phyloP scores from a whole-genome alignment of 495 filamentous ascomycete genomes.

The Cairneyella variabilis region DNA sequence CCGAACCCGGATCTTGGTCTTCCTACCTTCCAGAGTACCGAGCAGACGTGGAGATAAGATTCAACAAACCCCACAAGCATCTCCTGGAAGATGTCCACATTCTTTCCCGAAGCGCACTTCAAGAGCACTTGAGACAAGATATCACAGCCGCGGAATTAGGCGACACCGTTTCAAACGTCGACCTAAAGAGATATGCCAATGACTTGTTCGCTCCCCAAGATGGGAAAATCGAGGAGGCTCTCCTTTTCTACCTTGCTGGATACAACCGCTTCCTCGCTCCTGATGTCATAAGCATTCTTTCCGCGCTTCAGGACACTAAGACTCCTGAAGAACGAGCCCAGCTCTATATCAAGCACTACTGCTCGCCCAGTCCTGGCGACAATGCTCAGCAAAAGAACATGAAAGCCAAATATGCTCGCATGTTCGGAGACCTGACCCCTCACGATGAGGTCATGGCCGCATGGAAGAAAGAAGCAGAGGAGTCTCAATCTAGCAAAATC shows the following conservation, averaged over 20 bases:
- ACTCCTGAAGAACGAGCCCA: constrained; percentile 19
- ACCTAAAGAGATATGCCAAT: not conserved
- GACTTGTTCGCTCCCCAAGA: not conserved
- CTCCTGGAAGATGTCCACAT: constrained; percentile 24
- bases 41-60: constrained; percentile 21
- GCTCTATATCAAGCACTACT: constrained; percentile 23
- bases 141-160: constrained; percentile 14
- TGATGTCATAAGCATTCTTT: constrained; percentile 6
- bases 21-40: constrained; percentile 12
- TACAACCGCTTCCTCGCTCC: constrained; percentile 1
- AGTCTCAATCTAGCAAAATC: constrained; percentile 3
- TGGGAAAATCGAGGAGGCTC: no score
- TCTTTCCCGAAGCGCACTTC: constrained; percentile 10
- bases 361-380: constrained; percentile 2
- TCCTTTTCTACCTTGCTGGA: no score
- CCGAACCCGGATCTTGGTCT: constrained; percentile 23
- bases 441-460: constrained; percentile 19
- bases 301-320: constrained; percentile 1
- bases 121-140: constrained; percentile 24
- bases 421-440: constrained; percentile 15
- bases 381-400: constrained; percentile 14
- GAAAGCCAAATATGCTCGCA: constrained; percentile 23
- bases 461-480: constrained; percentile 18
- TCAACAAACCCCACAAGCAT: constrained; percentile 23
- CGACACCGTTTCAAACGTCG: not conserved